These are phyloP conservation scores for Penicillium sp. DNA, from an alignment of 2,329 filamentous ascomycete genomes.

Conservation along the genomic window DNA sequence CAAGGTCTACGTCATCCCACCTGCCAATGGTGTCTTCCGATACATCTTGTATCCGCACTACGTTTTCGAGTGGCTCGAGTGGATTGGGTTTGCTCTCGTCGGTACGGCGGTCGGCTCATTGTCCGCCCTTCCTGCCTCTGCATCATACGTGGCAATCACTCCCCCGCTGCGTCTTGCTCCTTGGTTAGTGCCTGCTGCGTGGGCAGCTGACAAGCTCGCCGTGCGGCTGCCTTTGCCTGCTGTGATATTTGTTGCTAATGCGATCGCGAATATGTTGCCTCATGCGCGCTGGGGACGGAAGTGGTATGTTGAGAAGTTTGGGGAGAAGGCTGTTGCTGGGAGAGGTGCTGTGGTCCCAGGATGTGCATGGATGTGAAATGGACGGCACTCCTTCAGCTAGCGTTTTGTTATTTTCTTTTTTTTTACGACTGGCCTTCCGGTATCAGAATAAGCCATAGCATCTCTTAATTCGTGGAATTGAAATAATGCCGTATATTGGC, in stretches of 20 bases:
- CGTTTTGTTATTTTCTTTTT: background rate
- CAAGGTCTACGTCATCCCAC: constrained; percentile 83
- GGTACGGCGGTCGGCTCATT: constrained; percentile 38
- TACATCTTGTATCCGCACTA: constrained; percentile 90
- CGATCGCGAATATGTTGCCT: constrained; percentile 85
- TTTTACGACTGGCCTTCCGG: background rate
- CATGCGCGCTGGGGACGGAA: constrained; percentile 73
- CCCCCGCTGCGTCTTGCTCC: constrained; percentile 33
- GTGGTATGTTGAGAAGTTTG: constrained; percentile 90
- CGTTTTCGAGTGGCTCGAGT: constrained; percentile 95
- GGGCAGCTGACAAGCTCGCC: constrained; percentile 24
- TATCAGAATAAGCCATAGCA: too few species aligned
- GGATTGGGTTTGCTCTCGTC: constrained; percentile 78
- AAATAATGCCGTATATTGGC: background rate
- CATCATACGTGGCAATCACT: constrained; percentile 6
- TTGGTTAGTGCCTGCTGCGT: constrained; percentile 37
- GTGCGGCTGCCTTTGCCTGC: constrained; percentile 67
- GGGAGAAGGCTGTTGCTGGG: constrained; percentile 71
- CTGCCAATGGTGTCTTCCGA: constrained; percentile 76
- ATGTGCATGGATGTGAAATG: constrained; percentile 38
- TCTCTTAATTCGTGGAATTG: background rate
- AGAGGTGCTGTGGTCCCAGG: constrained; percentile 72
- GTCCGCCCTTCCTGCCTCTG: constrained; percentile 1
- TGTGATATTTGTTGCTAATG: constrained; percentile 78
- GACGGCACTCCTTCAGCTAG: background rate